A percentile compares a stretch with the other conserved stretches of the same genome.
phyloP scores from a whole-genome alignment of 768 basidiomycete species.

The Podaxis carcinomalis region DNA sequence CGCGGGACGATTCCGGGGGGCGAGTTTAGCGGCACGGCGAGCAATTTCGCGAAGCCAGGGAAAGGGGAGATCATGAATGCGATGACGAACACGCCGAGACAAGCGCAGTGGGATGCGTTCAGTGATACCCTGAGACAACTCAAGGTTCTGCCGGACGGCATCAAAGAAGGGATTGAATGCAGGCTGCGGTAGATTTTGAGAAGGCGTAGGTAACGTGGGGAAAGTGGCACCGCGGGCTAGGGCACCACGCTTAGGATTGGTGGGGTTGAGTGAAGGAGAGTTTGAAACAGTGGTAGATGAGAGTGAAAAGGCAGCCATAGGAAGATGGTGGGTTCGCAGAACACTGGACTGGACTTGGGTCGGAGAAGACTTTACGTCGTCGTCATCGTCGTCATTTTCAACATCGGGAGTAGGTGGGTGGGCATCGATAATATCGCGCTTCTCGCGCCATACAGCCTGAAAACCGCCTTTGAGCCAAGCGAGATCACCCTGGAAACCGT shows the following conservation, averaged over 20 bases:
- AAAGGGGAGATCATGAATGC: slow-evolving; percentile 76
- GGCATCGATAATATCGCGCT: slow-evolving; percentile 48
- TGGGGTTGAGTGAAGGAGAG: slow-evolving; percentile 18
- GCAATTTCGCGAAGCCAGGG: slow-evolving; percentile 76
- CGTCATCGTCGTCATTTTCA: slow-evolving; percentile 52
- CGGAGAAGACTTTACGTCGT: slow-evolving; percentile 15
- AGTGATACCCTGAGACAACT: slow-evolving; percentile 69
- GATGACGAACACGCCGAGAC: slow-evolving; percentile 42
- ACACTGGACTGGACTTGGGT: slow-evolving; percentile 19
- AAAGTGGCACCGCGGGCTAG: slow-evolving; percentile 15
- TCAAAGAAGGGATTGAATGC: slow-evolving; percentile 93
- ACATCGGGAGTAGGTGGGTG: slow-evolving; percentile 44
- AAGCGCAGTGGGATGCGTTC: slow-evolving; percentile 78
- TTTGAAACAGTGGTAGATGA: slow-evolving; percentile 37
- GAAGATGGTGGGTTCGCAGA: slow-evolving; percentile 57
- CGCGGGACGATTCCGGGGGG: slow-evolving; percentile 15
- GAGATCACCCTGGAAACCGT: slow-evolving; percentile 53
- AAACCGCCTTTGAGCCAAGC: slow-evolving; percentile 84
- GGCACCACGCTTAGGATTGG: slow-evolving; percentile 18
- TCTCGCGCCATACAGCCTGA: slow-evolving; percentile 57
- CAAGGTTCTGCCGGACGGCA: slow-evolving; percentile 83
- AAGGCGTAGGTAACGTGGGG: slow-evolving; percentile 14
- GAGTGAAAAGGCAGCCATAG: slow-evolving; percentile 59
- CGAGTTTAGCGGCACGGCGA: slow-evolving; percentile 34
- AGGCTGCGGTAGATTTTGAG: slow-evolving; percentile 21